phyloP scores from a whole-genome alignment of 1,284 basidiomycete genomes.

The Cutaneotrichosporon daszewskae region DNA sequence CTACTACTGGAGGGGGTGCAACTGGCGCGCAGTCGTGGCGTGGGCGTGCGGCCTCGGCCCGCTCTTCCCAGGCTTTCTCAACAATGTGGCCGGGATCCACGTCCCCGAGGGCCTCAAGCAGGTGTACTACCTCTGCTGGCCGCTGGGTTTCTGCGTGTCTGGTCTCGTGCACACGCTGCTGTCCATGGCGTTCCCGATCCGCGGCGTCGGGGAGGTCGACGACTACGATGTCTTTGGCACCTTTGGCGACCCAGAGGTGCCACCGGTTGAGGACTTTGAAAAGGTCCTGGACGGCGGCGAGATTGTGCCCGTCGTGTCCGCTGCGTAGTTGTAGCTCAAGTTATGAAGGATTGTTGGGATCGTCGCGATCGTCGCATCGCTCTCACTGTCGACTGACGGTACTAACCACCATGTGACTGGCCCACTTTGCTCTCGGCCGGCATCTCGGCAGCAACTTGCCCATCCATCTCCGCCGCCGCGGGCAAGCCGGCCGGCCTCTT shows the following conservation, averaged over 20 bases:
- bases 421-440: too few species aligned
- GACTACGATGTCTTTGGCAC: slow-evolving; percentile 36
- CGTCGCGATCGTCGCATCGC: too few species aligned
- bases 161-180: slow-evolving; percentile 2
- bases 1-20: slow-evolving; percentile 31
- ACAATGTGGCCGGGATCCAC: slow-evolving; percentile 32
- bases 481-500: too few species aligned
- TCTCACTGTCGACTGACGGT: too few species aligned
- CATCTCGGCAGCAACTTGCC: too few species aligned
- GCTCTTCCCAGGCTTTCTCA: slow-evolving; percentile 39
- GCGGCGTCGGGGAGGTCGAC: slow-evolving; percentile 24
- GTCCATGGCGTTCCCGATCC: slow-evolving; percentile 7
- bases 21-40: slow-evolving; percentile 39
- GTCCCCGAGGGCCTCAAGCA: slow-evolving; percentile 34
- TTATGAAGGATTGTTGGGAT: too few species aligned
- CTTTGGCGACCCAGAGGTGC: slow-evolving; percentile 16
- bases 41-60: slow-evolving; percentile 34
- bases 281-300: too few species aligned
- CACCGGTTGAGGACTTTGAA: too few species aligned
- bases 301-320: too few species aligned
- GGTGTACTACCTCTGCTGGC: slow-evolving; percentile 22
- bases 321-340: too few species aligned
- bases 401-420: too few species aligned
- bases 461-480: too few species aligned
- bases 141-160: slow-evolving; percentile 4